Evolutionary conservation across 169 alveolate species (phyloP).

Genomic region (Cryptosporidium baileyi): DNA sequence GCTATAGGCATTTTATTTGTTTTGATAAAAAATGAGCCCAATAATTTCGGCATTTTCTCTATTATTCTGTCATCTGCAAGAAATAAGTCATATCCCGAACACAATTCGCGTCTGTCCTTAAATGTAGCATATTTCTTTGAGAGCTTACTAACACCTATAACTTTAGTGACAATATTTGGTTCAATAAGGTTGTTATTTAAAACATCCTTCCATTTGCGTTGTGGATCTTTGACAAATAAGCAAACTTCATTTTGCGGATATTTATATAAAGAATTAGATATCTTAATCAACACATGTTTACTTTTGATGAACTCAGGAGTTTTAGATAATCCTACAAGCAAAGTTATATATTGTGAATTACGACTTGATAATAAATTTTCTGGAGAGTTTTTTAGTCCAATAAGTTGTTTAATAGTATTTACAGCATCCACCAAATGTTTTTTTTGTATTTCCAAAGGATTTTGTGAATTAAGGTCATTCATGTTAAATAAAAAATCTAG

Average conservation of each 20-base stretch:
- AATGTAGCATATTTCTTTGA: conserved; percentile 72
- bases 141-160: conserved; percentile 71
- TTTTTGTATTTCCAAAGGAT: conserved; percentile 13
- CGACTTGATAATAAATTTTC: background rate
- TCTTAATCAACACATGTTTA: conserved; percentile 13
- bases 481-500: background rate
- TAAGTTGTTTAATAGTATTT: conserved; percentile 28
- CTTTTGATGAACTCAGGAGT: conserved; percentile 55
- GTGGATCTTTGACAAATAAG: conserved; percentile 76
- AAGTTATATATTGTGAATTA: background rate
- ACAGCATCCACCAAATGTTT: conserved; percentile 19
- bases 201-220: conserved; percentile 77
- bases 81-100: conserved; percentile 73
- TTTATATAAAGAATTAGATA: conserved; percentile 21
- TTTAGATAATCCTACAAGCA: background rate
- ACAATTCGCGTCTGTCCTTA: conserved; percentile 71
- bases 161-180: conserved; percentile 17
- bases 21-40: conserved; percentile 72
- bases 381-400: background rate
- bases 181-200: conserved; percentile 1
- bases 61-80: conserved; percentile 68
- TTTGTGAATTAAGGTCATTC: background rate
- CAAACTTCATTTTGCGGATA: conserved; percentile 68
- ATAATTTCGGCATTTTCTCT: conserved; percentile 63
- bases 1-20: conserved; percentile 72